phyloP scores from a whole-genome alignment of 495 filamentous ascomycete species.

The Terfezia boudieri region DNA sequence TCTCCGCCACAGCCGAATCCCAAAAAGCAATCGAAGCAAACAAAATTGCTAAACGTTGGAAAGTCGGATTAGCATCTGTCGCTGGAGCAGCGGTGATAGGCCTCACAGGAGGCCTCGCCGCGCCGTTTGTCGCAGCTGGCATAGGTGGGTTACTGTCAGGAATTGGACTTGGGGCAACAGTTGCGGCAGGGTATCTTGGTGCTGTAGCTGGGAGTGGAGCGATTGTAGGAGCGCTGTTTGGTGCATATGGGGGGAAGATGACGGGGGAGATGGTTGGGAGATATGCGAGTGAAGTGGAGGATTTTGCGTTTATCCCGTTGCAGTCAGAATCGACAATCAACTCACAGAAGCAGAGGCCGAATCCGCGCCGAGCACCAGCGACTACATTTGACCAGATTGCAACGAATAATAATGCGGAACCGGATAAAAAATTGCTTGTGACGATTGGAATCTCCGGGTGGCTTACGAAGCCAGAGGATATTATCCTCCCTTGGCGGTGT shows the following conservation, averaged over 20 bases:
- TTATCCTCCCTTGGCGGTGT: slow-evolving; percentile 51
- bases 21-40: slow-evolving; percentile 46
- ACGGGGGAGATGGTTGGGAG: slow-evolving; percentile 68
- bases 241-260: slow-evolving; percentile 70
- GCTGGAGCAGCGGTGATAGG: slow-evolving; percentile 57
- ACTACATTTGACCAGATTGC: too few species aligned
- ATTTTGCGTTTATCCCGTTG: slow-evolving; percentile 73
- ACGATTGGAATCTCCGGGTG: slow-evolving; percentile 69
- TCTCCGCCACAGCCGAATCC: slow-evolving; percentile 42
- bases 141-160: slow-evolving; percentile 66
- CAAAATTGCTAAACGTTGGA: slow-evolving; percentile 46
- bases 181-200: slow-evolving; percentile 59
- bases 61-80: slow-evolving; percentile 60
- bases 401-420: slow-evolving; percentile 1
- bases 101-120: slow-evolving; percentile 59
- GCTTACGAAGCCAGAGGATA: slow-evolving; percentile 47
- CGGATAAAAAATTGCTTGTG: slow-evolving; percentile 43
- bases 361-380: too few species aligned
- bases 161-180: slow-evolving; percentile 53
- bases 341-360: neutral
- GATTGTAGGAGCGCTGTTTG: slow-evolving; percentile 65
- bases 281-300: slow-evolving; percentile 65
- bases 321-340: slow-evolving; percentile 19
- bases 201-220: slow-evolving; percentile 53
- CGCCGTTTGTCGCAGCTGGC: slow-evolving; percentile 59